These are phyloP conservation scores for Mycena vulgaris DNA, from an alignment of 768 basidiomycete species.

Conservation along the genomic window DNA sequence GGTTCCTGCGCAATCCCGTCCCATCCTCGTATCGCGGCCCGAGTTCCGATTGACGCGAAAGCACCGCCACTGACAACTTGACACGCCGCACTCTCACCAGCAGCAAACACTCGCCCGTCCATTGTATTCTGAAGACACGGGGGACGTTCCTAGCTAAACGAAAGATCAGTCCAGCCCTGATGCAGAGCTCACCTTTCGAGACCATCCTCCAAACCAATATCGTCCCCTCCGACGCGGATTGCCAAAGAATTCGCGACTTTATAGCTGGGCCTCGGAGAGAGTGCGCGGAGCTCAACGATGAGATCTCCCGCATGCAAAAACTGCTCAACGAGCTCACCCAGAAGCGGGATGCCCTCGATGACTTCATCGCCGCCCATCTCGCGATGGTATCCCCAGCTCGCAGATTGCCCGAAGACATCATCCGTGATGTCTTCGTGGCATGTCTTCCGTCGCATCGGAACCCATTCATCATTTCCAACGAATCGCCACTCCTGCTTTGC, in stretches of 20 bases:
- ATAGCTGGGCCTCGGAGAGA: background rate
- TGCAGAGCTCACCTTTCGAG: slow-evolving; percentile 2
- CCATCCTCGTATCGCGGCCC: no score
- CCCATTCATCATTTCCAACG: background rate
- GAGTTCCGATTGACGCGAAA: no score
- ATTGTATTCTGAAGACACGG: no score
- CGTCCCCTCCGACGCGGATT: slow-evolving; percentile 15
- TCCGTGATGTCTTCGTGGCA: slow-evolving; percentile 3
- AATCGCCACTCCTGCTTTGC: slow-evolving; percentile 9
- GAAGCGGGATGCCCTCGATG: slow-evolving; percentile 3
- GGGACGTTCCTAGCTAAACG: no score
- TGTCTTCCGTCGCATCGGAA: background rate
- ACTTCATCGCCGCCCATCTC: background rate
- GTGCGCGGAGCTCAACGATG: background rate
- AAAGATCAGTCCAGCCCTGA: no score
- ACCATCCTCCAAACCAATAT: slow-evolving; percentile 16
- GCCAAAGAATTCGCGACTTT: slow-evolving; percentile 2
- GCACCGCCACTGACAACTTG: no score
- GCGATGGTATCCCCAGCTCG: slow-evolving; percentile 20
- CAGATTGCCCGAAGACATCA: slow-evolving; percentile 5
- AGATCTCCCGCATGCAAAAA: background rate
- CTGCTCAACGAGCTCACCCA: background rate
- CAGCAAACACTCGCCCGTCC: no score
- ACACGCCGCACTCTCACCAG: no score
- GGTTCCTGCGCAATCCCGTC: no score